These are phyloP conservation scores for Mangifera indica DNA, from an alignment of 345 rosid genomes.

Conservation along the genomic window DNA sequence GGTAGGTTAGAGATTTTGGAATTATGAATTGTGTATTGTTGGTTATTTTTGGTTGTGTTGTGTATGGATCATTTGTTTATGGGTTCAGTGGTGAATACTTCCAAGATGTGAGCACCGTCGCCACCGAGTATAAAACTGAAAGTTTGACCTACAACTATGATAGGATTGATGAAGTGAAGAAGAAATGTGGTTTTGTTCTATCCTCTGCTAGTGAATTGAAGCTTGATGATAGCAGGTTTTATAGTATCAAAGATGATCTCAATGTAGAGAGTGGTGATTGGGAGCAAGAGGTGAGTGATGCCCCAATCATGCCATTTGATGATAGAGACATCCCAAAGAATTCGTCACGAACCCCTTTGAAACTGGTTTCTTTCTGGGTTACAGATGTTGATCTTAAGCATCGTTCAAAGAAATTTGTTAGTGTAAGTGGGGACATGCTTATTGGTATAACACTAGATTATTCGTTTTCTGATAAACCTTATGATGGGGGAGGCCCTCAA, in stretches of 20 bases:
- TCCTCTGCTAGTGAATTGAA: no score
- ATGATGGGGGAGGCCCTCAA: conserved; percentile 39
- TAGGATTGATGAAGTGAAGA: no score
- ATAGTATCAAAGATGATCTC: no score
- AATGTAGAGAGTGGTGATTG: no score
- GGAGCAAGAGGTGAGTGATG: no score
- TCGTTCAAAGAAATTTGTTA: conserved; percentile 45
- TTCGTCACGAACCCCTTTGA: no score
- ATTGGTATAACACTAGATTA: conserved; percentile 49
- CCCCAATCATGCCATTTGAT: no score
- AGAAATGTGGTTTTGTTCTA: no score
- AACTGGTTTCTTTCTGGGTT: conserved; percentile 61
- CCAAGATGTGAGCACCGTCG: conserved; percentile 13
- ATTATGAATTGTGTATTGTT: conserved; percentile 29
- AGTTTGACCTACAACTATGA: no score
- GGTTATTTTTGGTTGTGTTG: conserved; percentile 25
- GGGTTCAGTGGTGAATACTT: conserved; percentile 23
- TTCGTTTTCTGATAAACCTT: conserved; percentile 43
- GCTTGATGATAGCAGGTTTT: no score
- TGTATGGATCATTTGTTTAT: conserved; percentile 27
- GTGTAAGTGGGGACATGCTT: conserved; percentile 51
- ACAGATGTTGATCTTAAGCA: conserved; percentile 55
- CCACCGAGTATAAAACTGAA: conserved; percentile 20
- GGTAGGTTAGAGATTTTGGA: conserved; percentile 15
- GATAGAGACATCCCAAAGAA: no score